Conservation (phyloP, 345 rosid species). For the Hypericum perforatum region DNA sequence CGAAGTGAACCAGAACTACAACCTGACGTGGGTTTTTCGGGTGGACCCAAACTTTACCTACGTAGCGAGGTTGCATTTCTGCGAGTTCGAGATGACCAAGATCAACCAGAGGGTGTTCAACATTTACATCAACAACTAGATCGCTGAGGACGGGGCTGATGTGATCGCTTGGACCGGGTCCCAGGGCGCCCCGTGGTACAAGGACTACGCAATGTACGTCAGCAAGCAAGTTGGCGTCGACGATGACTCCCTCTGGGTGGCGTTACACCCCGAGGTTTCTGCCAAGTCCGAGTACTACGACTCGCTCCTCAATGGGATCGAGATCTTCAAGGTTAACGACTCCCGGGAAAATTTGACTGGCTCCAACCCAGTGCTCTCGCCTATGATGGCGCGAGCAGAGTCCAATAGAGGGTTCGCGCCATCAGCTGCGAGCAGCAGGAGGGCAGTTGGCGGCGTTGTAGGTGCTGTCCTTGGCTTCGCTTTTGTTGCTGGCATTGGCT, state of each 20-base stretch:
- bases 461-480: constrained; percentile 14
- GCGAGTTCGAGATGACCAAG: constrained; percentile 8
- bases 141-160: constrained; percentile 17
- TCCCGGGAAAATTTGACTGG: constrained; percentile 14
- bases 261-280: constrained; percentile 16
- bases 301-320: constrained; percentile 17
- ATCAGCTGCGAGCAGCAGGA: constrained; percentile 3
- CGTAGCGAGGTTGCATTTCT: constrained; percentile 18
- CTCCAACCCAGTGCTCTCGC: constrained; percentile 18
- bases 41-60: constrained; percentile 18
- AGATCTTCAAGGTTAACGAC: constrained; percentile 19
- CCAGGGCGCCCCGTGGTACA: constrained; percentile 14
- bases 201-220: constrained; percentile 16
- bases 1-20: background rate
- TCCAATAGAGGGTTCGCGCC: constrained; percentile 8
- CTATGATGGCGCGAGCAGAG: constrained; percentile 8
- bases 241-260: constrained; percentile 14
- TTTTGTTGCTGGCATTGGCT: constrained; percentile 4
- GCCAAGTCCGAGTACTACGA: constrained; percentile 18
- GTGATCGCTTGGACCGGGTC: constrained; percentile 21
- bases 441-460: constrained; percentile 12
- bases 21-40: constrained; percentile 14
- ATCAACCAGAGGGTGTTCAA: constrained; percentile 18
- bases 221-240: constrained; percentile 10
- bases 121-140: constrained; percentile 18